Base-by-base conservation (phyloP, 148 eudicot genomes). In the Amaranthus cruentus region DNA sequence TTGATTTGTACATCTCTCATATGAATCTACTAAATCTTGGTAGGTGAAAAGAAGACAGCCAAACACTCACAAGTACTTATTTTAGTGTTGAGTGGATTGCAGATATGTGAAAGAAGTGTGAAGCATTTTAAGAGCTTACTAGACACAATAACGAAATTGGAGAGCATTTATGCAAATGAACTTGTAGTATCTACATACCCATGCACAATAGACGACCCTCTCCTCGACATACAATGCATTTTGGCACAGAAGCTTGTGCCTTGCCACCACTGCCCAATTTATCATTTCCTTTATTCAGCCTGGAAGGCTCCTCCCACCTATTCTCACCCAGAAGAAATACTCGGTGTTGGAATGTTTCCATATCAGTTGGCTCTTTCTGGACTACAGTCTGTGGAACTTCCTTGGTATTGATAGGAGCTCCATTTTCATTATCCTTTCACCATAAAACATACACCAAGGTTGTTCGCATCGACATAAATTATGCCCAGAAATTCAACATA, bases 281-380 rank as follows among this genome's bases (percentile, higher is more conserved):
- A 73, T 73, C 83, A 62, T 76, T 78, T 52, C 64, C 76, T 62
- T 70, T 80, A 67, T 65, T 75, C 64, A 95, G 87, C 87, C 98
- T 84, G 7, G 97, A 90, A 61, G 98, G 83, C 38, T 95, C 98
- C 83, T 95, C 98, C 97, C 97, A 95, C 73, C 98, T 72, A 58
- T 95, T 95, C 84, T 95, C 98, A 64, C 98, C 98, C 49, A 95
- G 92, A 74, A 95, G 97, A 82, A 81, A 95, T 60, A 95, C 98
- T 77, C 92, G 79, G 50, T 80, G 66, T 38, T 77, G 64, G 49
- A 86, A 62, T 66, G 77, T 68, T 7, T 81, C 84, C 38, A 48
- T 61, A 75, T 79, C 76, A 65, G 78, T 47, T 46, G 75, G 82
- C 43, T 63, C 86, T 73, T 85, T 80, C 75, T 83, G 79, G 50